Conservation (phyloP, 371 early-diverging fungal genomes). For the Syncephalastrum contaminatum region DNA sequence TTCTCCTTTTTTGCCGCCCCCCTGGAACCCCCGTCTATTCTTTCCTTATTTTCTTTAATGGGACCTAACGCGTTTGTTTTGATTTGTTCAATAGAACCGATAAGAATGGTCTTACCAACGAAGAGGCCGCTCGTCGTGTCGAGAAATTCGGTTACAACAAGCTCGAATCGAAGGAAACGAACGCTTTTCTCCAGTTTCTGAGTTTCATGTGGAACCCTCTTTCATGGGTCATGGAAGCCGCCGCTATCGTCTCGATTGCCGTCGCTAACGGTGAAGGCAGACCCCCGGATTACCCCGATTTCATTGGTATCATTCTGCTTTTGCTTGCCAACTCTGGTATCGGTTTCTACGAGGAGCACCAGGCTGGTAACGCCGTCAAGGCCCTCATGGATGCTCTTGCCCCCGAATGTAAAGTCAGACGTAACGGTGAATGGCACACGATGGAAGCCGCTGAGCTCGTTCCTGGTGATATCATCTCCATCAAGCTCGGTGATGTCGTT, state of each 20-base stretch:
- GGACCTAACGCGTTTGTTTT: neutral
- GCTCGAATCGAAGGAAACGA: conserved; percentile 68
- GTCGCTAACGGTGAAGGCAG: conserved; percentile 61
- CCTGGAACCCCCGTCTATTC: neutral
- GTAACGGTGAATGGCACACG: conserved; percentile 50
- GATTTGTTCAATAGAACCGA: conserved; percentile 47
- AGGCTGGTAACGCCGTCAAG: conserved; percentile 70
- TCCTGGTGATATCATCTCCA: conserved; percentile 68
- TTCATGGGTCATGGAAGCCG: conserved; percentile 73
- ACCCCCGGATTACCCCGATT: conserved; percentile 75
- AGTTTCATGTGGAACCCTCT: conserved; percentile 79
- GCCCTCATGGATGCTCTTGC: conserved; percentile 69
- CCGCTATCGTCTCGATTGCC: conserved; percentile 63
- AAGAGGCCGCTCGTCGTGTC: conserved; percentile 58
- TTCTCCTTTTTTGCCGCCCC: conserved; percentile 9
- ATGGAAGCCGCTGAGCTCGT: conserved; percentile 56
- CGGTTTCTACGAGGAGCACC: conserved; percentile 80
- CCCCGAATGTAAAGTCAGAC: conserved; percentile 64
- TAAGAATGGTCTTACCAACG: conserved; percentile 53
- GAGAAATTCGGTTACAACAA: conserved; percentile 67
- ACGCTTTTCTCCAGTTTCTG: conserved; percentile 78
- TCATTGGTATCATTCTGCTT: conserved; percentile 75
- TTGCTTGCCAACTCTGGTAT: conserved; percentile 78
- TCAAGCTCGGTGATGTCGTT: conserved; percentile 73
- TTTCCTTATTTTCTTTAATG: conserved; percentile 3